phyloP scores from a whole-genome alignment of 805 yeast species.

The Nakazawaea sp. region DNA sequence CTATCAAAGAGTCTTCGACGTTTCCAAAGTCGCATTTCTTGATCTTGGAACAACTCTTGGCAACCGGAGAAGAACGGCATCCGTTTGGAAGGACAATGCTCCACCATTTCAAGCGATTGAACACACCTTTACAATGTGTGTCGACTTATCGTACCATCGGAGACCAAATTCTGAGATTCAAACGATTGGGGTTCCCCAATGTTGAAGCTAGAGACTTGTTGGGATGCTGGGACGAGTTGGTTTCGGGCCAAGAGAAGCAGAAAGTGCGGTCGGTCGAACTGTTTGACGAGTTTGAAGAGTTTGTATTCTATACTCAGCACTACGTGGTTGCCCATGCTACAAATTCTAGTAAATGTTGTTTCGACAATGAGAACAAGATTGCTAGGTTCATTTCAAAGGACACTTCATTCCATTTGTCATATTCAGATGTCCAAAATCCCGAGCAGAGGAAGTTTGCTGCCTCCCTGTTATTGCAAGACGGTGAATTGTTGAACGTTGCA shows the following conservation, averaged over 20 bases:
- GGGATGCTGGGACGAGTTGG: conserved; percentile 48
- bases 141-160: conserved; percentile 42
- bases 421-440: conserved; percentile 1
- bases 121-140: conserved; percentile 67
- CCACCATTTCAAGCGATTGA: conserved; percentile 56
- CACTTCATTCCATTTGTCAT: conserved; percentile 5
- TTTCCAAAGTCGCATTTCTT: conserved; percentile 52
- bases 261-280: conserved; percentile 48
- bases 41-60: conserved; percentile 65
- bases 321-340: conserved; percentile 64
- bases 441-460: conserved; percentile 34
- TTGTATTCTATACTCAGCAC: conserved; percentile 68
- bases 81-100: conserved; percentile 74
- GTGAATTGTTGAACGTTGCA: conserved; percentile 22
- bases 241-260: conserved; percentile 29
- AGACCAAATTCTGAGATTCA: conserved; percentile 46
- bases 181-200: conserved; percentile 34
- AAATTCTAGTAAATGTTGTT: conserved; percentile 20
- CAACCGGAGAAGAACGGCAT: conserved; percentile 46
- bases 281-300: conserved; percentile 85
- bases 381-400: conserved; percentile 5
- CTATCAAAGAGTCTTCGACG: conserved; percentile 40
- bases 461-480: conserved; percentile 10
- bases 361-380: background rate
- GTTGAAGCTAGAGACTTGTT: conserved; percentile 48